These are phyloP conservation scores for Fusarium euwallaceae DNA, from an alignment of 2,329 filamentous ascomycete species.

Conservation along the genomic window DNA sequence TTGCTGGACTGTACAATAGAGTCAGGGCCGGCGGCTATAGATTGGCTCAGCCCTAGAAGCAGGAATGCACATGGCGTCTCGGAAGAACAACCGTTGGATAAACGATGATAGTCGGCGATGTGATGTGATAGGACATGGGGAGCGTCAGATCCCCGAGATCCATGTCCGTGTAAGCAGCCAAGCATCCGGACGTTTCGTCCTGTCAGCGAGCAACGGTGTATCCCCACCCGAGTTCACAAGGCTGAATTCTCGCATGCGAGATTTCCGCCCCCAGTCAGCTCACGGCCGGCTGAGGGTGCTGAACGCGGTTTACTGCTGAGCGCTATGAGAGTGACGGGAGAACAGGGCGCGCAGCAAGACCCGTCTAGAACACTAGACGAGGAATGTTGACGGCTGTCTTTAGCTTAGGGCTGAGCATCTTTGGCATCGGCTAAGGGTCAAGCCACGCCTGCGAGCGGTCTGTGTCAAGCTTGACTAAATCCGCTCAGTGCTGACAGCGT, in stretches of 20 bases:
- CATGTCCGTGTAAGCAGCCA: slow-evolving; percentile 22
- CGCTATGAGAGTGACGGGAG: slow-evolving; percentile 4
- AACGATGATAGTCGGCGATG: background rate
- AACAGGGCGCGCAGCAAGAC: slow-evolving; percentile 3
- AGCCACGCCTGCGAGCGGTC: slow-evolving; percentile 11
- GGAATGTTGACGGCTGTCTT: slow-evolving; percentile 6
- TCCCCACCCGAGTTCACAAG: slow-evolving; percentile 11
- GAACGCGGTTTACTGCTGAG: slow-evolving; percentile 24
- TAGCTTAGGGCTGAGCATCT: slow-evolving; percentile 32
- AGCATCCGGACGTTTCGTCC: slow-evolving; percentile 6
- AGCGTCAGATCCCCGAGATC: slow-evolving; percentile 19
- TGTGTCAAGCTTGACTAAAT: background rate
- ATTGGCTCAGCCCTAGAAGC: slow-evolving; percentile 42
- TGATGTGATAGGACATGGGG: background rate
- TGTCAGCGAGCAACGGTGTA: background rate
- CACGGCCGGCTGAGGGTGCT: slow-evolving; percentile 3
- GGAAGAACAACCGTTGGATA: slow-evolving; percentile 29
- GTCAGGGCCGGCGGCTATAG: slow-evolving; percentile 35
- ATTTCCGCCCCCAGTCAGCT: slow-evolving; percentile 19
- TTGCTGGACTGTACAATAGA: slow-evolving; percentile 49
- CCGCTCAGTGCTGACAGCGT: background rate
- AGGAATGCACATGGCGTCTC: slow-evolving; percentile 45
- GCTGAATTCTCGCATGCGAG: slow-evolving; percentile 21
- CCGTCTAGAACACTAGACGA: slow-evolving; percentile 21
- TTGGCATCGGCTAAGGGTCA: slow-evolving; percentile 1